Base-by-base conservation (phyloP, 441 rosid genomes). In the Bocquillonia castaneifolia region DNA sequence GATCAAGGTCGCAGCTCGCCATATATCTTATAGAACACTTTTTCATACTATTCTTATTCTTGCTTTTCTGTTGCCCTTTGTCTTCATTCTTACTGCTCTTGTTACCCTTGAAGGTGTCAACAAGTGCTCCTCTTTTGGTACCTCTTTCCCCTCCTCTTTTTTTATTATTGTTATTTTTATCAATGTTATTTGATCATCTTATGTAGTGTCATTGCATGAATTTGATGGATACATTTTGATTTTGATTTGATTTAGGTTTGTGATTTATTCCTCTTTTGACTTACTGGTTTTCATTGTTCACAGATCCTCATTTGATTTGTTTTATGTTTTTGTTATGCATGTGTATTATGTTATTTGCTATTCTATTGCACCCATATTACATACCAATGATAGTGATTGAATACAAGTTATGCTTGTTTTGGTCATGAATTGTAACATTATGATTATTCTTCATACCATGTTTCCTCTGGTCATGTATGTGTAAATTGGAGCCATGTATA, bases 1-100 rank as follows among this genome's bases (percentile, higher is more conserved):
- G 99, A 86, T 94, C 97, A 90, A 91, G 86, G 90, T 95, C 83
- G 97, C 96, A 86, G 93, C 98, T 86, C 96, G 98, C 80, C 97
- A 95, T 74, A 88, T 95, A 82, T 95, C 99, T 69, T 92, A 92
- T 81, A 72, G 98, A 72, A 89, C 96, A 79, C 93, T 95, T 79
- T 95, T 92, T 66, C 98, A 95, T 67, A 86, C 96, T 59, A 86
- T 95, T 73, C 92, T 95, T 72, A 81, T 92, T 74, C 99, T 95
- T 73, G 99, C 99, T 66, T 92, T 95, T 81, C 77, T 92, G 80
- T 89, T 95, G 84, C 99, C 99, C 55, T 95, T 95, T 61, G 95
- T 92, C 77, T 95, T 95, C 87, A 95, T 92, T 77, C 86, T 95
- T 53, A 95, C 96, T 34, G 99, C 99, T 70, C 76, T 92, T 70